phyloP scores from a whole-genome alignment of 2,329 filamentous ascomycete species.

The Exophiala alcalophila region DNA sequence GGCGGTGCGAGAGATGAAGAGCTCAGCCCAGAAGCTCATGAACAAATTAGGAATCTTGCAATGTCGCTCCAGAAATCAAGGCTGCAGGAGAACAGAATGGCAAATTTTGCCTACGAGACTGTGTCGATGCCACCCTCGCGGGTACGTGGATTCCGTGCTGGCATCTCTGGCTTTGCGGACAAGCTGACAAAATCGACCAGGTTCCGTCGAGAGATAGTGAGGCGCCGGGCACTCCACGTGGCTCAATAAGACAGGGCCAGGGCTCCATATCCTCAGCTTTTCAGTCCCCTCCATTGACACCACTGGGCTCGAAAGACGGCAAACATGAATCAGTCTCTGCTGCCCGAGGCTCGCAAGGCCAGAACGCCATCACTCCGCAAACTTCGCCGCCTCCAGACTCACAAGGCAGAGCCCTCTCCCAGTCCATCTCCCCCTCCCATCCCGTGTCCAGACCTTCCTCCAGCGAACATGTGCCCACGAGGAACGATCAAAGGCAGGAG shows the following conservation, averaged over 20 bases:
- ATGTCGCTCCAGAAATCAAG: constrained; percentile 69
- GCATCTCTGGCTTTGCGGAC: too few relatives aligned
- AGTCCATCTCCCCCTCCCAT: constrained; percentile 37
- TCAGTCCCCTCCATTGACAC: constrained; percentile 86
- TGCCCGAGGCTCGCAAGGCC: constrained; percentile 36
- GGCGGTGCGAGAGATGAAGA: constrained; percentile 31
- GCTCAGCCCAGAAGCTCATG: constrained; percentile 46
- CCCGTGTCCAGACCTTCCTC: constrained; percentile 41
- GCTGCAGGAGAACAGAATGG: constrained; percentile 78
- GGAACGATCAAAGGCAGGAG: constrained; percentile 42
- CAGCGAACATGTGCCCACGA: constrained; percentile 40
- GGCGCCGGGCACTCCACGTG: constrained; percentile 55
- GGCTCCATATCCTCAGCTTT: constrained; percentile 65
- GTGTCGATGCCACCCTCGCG: constrained; percentile 70
- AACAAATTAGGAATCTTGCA: constrained; percentile 69
- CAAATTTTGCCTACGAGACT: constrained; percentile 84
- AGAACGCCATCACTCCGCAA: constrained; percentile 51
- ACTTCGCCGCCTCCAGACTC: constrained; percentile 51
- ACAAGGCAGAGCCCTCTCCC: constrained; percentile 33
- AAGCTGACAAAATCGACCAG: constrained; percentile 19
- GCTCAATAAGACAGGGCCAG: constrained; percentile 57
- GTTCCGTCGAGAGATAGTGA: constrained; percentile 55
- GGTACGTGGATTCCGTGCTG: constrained; percentile 35
- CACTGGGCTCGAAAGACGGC: constrained; percentile 67
- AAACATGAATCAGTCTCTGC: constrained; percentile 35